Evolutionary conservation across 768 basidiomycete genomes (phyloP), one percentile per base, ranked within the genome.

Genomic region (Suillus subaureus): DNA sequence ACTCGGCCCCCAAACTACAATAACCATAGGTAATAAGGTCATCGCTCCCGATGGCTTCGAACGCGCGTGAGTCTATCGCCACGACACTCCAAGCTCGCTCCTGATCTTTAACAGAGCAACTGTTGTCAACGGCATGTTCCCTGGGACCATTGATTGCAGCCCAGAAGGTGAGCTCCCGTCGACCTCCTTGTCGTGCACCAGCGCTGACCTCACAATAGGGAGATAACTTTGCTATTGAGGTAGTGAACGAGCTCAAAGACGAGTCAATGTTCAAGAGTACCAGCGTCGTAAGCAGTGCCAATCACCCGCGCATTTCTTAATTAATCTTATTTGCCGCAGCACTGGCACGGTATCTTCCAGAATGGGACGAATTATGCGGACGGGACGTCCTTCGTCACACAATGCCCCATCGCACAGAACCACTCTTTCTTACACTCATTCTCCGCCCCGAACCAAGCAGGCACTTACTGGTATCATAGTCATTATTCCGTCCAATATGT

Each of bases 331-430:
- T 21, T 9, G 6, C 23, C 6, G 6, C 13, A 87, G 86, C 85
- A 87, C 67, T 86, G 84, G 84, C 86, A 87, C 69, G 85, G 86
- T 4, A 70, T 87, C 55, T 78, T 74, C 61, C 85, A 86, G 69
- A 70, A 72, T 1, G 64, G 67, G 4, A 79, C 81, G 6, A 82
- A 79, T 63, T 82, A 75, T 73, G 81, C 78, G 0, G 86, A 87
- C 62, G 86, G 86, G 11, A 67, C 75, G 2, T 72, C 74, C 3
- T 75, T 74, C 31, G 73, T 83, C 15, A 73, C 79, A 21, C 76
- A 74, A 57, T 79, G 78, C 42, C 78, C 78, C 13, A 71, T 74
- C 40, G 66, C 55, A 26, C 66, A 70, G 18, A 45, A 68, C 33
- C 40, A 18, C 15, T 63, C 61, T 21, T 77, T 76, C 49, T 62